These are phyloP conservation scores for Coemansia sp. DNA, from an alignment of 192 early-diverging fungal species.

Conservation along the genomic window DNA sequence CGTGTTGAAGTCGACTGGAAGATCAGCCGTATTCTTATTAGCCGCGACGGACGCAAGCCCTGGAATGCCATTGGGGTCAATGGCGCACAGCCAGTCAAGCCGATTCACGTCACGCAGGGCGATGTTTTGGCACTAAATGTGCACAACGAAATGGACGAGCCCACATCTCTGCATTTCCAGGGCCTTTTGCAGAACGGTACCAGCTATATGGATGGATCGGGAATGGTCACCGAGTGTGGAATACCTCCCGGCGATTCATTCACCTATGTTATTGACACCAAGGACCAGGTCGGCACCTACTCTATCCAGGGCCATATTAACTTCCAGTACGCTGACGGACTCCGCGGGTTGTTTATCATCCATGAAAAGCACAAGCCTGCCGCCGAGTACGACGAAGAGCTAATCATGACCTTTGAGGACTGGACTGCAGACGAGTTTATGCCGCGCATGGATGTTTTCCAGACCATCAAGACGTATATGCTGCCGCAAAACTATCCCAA, in stretches of 20 bases:
- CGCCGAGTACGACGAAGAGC: conserved; percentile 60
- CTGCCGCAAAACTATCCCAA: not conserved
- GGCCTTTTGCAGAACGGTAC: conserved; percentile 71
- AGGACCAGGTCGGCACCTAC: conserved; percentile 62
- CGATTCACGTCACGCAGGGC: conserved; percentile 9
- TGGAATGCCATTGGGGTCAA: too few species aligned
- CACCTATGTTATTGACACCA: conserved; percentile 58
- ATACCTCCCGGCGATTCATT: conserved; percentile 61
- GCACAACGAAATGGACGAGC: conserved; percentile 49
- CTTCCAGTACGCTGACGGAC: conserved; percentile 73
- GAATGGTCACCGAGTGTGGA: conserved; percentile 64
- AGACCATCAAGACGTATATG: too few species aligned
- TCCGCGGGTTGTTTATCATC: conserved; percentile 64
- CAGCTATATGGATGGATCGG: conserved; percentile 62
- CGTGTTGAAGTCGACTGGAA: too few species aligned
- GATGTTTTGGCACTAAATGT: conserved; percentile 22
- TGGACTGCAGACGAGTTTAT: too few species aligned
- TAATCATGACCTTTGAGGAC: conserved; percentile 57
- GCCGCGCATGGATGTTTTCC: too few species aligned
- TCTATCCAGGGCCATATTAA: conserved; percentile 70
- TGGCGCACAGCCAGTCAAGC: too few species aligned
- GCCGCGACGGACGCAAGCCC: too few species aligned
- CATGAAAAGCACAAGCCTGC: conserved; percentile 35
- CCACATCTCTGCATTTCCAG: conserved; percentile 67
- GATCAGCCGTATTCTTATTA: too few species aligned